Percentiles rank a stretch among this genome's conserved stretches.
phyloP scores from a whole-genome alignment of 139 green algal genomes.

The Tetraselmis striata region DNA sequence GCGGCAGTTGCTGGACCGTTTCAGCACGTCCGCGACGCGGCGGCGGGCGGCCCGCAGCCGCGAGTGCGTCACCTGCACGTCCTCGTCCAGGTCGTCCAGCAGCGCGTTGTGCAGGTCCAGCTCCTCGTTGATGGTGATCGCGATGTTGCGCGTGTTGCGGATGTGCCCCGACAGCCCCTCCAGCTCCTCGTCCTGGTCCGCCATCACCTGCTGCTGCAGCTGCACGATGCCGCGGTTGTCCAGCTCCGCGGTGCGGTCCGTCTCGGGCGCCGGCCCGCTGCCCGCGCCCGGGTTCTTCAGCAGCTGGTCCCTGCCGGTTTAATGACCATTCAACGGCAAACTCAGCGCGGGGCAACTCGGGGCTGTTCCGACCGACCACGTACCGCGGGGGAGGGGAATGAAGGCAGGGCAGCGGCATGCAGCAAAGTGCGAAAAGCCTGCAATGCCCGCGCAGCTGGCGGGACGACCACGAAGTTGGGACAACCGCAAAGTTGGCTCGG shows the following conservation, averaged over 20 bases:
- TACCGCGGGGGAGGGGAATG: too few species aligned
- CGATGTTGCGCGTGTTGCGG: constrained; percentile 61
- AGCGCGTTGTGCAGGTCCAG: constrained; percentile 74
- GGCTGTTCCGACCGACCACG: too few species aligned
- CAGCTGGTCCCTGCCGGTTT: not conserved
- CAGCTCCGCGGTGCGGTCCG: constrained; percentile 54
- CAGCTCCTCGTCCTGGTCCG: constrained; percentile 66
- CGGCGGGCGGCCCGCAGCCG: constrained; percentile 50
- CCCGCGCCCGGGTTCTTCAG: not conserved
- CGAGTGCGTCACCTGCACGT: constrained; percentile 64
- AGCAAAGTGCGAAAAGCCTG: too few species aligned
- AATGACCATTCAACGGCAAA: too few species aligned
- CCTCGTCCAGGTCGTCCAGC: constrained; percentile 78
- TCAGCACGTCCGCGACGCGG: constrained; percentile 45
- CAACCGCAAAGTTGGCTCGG: too few species aligned
- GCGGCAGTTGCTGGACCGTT: constrained; percentile 30
- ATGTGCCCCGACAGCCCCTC: constrained; percentile 37
- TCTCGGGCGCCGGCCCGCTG: constrained; percentile 36
- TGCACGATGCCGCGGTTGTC: constrained; percentile 50
- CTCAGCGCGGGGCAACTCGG: too few species aligned
- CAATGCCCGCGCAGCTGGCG: too few species aligned
- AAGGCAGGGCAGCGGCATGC: too few species aligned
- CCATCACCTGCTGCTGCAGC: constrained; percentile 68
- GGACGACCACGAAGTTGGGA: too few species aligned
- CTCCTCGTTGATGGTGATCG: constrained; percentile 84